phyloP scores from a whole-genome alignment of 345 rosid genomes.

The Lenwebbia sp. region DNA sequence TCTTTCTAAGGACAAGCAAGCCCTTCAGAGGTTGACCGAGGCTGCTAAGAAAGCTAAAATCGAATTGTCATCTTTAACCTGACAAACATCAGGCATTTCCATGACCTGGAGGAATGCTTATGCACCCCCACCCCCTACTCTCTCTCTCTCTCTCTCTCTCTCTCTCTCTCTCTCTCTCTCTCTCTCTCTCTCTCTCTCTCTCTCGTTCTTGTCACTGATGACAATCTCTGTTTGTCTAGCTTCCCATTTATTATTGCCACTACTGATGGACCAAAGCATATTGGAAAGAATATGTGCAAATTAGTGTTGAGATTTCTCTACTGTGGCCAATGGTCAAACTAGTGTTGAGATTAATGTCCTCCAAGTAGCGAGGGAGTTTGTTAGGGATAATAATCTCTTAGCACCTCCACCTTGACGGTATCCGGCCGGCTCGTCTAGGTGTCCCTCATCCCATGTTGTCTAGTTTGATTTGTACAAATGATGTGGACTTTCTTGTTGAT shows the following conservation, averaged over 20 bases:
- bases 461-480: neutral
- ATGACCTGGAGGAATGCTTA: too few relatives aligned
- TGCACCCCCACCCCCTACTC: too few relatives aligned
- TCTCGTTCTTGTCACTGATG: conserved; percentile 9
- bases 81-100: too few relatives aligned
- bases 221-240: conserved; percentile 24
- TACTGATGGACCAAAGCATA: conserved; percentile 91
- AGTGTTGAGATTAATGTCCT: too few relatives aligned
- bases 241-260: conserved; percentile 98
- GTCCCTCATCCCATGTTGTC: conserved; percentile 41
- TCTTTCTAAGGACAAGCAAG: conserved; percentile 93
- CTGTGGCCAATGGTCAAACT: conserved; percentile 97
- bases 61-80: too few relatives aligned
- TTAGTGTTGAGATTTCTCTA: conserved; percentile 50
- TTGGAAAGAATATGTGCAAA: conserved; percentile 42
- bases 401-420: conserved; percentile 37
- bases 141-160: too few relatives aligned
- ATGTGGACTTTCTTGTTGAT: neutral
- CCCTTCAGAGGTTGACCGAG: conserved; percentile 89
- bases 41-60: too few relatives aligned
- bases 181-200: too few relatives aligned
- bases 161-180: too few relatives aligned
- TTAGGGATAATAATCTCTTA: conserved; percentile 86
- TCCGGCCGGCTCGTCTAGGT: conserved; percentile 82
- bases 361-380: conserved; percentile 97